Conservation (phyloP, 306 rosid genomes). For the Sindora glabra region DNA sequence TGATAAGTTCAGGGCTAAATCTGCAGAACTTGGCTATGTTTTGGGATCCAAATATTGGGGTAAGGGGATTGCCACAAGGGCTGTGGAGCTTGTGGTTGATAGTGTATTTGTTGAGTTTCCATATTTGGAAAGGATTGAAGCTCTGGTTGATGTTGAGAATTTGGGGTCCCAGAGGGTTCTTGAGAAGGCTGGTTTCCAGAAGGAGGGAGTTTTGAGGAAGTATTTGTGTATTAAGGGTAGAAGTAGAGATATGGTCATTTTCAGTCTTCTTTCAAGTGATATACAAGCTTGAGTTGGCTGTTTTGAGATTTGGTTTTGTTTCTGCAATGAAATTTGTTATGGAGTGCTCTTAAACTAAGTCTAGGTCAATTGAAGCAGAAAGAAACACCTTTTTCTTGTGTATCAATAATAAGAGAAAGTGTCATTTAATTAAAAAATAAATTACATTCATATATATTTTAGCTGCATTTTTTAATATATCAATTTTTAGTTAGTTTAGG, state of each 20-base stretch:
- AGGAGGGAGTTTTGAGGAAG: constrained; percentile 46
- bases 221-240: constrained; percentile 17
- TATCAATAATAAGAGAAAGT: too few relatives aligned
- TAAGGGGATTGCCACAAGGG: constrained; percentile 39
- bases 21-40: constrained; percentile 30
- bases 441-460: too few relatives aligned
- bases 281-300: not conserved
- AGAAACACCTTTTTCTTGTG: too few relatives aligned
- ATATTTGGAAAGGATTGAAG: constrained; percentile 43
- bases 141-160: constrained; percentile 41
- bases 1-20: constrained; percentile 18
- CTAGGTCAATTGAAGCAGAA: not conserved
- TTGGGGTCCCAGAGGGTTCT: constrained; percentile 34
- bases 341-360: not conserved
- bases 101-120: constrained; percentile 30
- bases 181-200: constrained; percentile 39
- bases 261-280: constrained; percentile 30
- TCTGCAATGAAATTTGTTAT: not conserved
- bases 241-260: constrained; percentile 23
- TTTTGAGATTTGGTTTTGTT: too few relatives aligned
- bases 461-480: too few relatives aligned
- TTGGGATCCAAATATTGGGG: constrained; percentile 40
- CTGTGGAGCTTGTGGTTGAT: constrained; percentile 34
- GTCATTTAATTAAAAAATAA: too few relatives aligned
- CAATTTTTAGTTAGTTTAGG: too few relatives aligned